Evolutionary conservation across 2,329 filamentous ascomycete genomes (phyloP).

Genomic region (Clarireedia hainanense): DNA sequence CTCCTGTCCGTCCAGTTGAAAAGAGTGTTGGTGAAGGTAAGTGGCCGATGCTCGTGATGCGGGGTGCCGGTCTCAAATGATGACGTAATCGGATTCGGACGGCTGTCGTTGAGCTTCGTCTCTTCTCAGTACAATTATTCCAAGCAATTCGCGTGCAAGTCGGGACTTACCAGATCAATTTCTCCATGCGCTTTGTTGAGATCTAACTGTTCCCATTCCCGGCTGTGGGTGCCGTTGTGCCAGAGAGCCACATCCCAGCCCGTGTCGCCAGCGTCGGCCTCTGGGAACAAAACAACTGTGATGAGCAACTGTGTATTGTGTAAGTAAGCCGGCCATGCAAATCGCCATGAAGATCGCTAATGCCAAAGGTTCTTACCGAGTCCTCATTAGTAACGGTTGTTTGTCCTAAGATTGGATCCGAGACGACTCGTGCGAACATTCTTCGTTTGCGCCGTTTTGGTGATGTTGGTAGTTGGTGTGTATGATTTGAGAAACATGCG

Average conservation of each 20-base stretch:
- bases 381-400: background rate
- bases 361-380: background rate
- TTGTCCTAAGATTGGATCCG: background rate
- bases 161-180: background rate
- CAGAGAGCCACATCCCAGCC: slow-evolving; percentile 4
- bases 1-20: background rate
- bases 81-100: background rate
- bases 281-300: background rate
- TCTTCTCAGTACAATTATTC: background rate
- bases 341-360: too few relatives aligned
- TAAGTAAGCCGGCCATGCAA: too few relatives aligned
- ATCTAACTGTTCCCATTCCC: slow-evolving; percentile 1
- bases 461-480: too few relatives aligned
- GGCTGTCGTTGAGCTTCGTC: background rate
- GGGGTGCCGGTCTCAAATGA: too few relatives aligned
- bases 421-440: background rate
- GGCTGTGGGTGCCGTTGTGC: background rate
- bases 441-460: background rate
- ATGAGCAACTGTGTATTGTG: background rate
- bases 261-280: background rate
- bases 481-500: too few relatives aligned
- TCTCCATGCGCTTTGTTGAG: background rate
- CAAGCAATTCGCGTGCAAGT: too few relatives aligned
- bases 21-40: background rate
- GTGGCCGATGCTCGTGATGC: too few relatives aligned